phyloP scores from a whole-genome alignment of 2,329 filamentous ascomycete genomes.

The Botryotinia calthae region DNA sequence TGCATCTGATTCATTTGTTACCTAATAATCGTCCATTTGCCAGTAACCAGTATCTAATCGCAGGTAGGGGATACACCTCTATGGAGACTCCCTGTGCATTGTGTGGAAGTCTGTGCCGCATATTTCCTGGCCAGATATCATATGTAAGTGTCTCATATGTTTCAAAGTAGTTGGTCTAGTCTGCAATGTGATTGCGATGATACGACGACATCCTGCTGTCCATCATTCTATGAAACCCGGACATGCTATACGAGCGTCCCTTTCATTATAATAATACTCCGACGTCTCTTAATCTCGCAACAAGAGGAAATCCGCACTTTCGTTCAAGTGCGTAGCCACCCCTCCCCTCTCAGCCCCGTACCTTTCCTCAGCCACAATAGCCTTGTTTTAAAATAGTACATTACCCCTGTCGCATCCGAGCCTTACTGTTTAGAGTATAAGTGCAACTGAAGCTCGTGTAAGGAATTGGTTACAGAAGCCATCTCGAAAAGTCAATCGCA shows the following conservation, averaged over 20 bases:
- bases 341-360: constrained; percentile 1
- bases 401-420: constrained; percentile 7
- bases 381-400: constrained; percentile 24
- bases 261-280: not conserved
- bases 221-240: not conserved
- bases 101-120: not conserved
- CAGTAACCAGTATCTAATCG: too few relatives aligned
- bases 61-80: too few relatives aligned
- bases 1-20: not conserved
- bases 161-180: not conserved
- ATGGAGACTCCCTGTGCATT: not conserved
- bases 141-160: not conserved
- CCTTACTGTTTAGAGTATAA: constrained; percentile 9
- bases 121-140: not conserved
- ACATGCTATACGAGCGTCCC: not conserved
- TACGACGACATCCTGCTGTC: not conserved
- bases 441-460: constrained; percentile 19
- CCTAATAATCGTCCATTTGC: too few relatives aligned
- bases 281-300: not conserved
- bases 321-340: not conserved
- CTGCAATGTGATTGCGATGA: not conserved
- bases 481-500: constrained; percentile 9
- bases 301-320: not conserved
- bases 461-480: constrained; percentile 20
- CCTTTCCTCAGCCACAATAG: constrained; percentile 14